These are phyloP conservation scores for Geosmithia morbida DNA, from an alignment of 2,329 filamentous ascomycete genomes.

Conservation along the genomic window DNA sequence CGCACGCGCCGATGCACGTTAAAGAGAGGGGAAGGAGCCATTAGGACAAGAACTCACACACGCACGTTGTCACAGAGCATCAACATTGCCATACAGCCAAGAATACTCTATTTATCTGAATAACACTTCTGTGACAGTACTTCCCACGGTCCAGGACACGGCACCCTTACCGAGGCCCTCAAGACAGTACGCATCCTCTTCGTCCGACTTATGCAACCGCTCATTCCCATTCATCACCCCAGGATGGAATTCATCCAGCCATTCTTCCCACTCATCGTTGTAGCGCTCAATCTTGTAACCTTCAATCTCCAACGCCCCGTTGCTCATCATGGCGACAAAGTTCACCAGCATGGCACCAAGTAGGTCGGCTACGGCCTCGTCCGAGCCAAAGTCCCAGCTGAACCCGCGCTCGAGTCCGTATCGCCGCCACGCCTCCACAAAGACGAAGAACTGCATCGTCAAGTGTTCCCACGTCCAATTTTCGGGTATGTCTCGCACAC, in stretches of 20 bases:
- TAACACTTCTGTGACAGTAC: neutral
- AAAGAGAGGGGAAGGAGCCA: neutral
- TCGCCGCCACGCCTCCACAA: slow-evolving; percentile 4
- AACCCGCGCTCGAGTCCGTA: neutral
- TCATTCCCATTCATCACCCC: neutral
- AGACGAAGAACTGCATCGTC: slow-evolving; percentile 2
- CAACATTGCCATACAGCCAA: neutral
- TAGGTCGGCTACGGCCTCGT: slow-evolving; percentile 1
- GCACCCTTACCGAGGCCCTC: neutral
- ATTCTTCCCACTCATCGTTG: slow-evolving; percentile 13
- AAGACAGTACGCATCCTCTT: neutral
- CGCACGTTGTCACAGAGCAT: neutral
- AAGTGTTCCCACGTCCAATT: slow-evolving; percentile 1
- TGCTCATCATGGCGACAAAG: slow-evolving; percentile 8
- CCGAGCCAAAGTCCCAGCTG: slow-evolving; percentile 3
- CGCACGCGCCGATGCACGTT: neutral
- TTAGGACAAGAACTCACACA: neutral
- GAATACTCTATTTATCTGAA: too few relatives aligned
- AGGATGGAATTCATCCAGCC: slow-evolving; percentile 10
- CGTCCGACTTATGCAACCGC: neutral
- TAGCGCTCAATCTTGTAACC: neutral
- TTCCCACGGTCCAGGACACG: neutral
- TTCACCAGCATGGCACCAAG: slow-evolving; percentile 7
- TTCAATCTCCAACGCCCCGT: neutral
- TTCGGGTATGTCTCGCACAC: neutral